Percentiles rank a stretch among this genome's conserved stretches.
Evolutionary conservation across 495 filamentous ascomycete genomes (phyloP).

Genomic region (Aspergillus egyptiacus): DNA sequence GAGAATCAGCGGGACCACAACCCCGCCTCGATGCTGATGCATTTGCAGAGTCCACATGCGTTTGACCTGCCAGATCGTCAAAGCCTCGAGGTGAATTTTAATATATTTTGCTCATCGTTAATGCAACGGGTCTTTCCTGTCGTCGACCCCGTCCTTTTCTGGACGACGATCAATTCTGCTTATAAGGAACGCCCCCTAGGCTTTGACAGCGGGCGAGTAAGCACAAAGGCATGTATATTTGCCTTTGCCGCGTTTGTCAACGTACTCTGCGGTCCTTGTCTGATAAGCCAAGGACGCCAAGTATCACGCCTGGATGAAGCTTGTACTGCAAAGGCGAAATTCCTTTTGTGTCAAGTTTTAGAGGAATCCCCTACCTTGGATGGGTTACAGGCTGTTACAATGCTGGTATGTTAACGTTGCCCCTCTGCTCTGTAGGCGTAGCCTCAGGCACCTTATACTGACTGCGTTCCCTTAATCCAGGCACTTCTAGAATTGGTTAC

Average conservation of each 20-base stretch:
- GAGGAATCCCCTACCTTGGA: constrained; percentile 37
- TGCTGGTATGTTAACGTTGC: constrained; percentile 34
- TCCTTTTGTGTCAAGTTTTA: constrained; percentile 35
- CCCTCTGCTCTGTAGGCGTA: too few species aligned
- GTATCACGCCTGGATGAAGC: constrained; percentile 28
- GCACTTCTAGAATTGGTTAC: constrained; percentile 38
- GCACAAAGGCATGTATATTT: constrained; percentile 38
- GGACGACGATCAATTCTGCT: constrained; percentile 35
- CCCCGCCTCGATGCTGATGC: constrained; percentile 21
- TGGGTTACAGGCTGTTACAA: constrained; percentile 37
- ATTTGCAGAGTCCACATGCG: constrained; percentile 16
- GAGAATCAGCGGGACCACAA: constrained; percentile 29
- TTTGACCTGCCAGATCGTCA: constrained; percentile 29
- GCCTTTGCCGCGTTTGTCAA: constrained; percentile 38
- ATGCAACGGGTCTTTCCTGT: constrained; percentile 42
- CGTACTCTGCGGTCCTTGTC: constrained; percentile 20
- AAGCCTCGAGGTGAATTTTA: constrained; percentile 19
- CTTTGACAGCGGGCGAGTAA: constrained; percentile 18
- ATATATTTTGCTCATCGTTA: constrained; percentile 20
- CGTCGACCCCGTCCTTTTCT: constrained; percentile 36
- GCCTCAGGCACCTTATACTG: background rate
- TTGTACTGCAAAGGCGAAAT: constrained; percentile 33
- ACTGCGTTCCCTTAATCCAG: constrained; percentile 17
- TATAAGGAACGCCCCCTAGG: constrained; percentile 24
- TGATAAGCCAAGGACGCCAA: background rate